These are phyloP conservation scores for Komagataella ulmi DNA, from an alignment of 805 yeast genomes.

Conservation along the genomic window DNA sequence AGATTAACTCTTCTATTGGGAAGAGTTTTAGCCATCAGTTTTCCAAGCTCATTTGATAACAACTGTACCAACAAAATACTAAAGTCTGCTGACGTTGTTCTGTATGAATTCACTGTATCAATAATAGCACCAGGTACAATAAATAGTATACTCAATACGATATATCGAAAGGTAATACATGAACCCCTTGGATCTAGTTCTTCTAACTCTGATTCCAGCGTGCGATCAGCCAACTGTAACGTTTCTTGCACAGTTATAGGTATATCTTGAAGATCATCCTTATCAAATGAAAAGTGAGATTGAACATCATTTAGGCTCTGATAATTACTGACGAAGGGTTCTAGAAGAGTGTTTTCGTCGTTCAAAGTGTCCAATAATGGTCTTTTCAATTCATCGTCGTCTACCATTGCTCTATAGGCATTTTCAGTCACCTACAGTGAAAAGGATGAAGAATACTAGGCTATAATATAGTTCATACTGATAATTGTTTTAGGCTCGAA, in stretches of 20 bases:
- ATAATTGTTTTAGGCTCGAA: background rate
- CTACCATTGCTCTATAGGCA: background rate
- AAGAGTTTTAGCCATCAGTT: constrained; percentile 26
- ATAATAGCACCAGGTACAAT: constrained; percentile 26
- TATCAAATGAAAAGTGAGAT: constrained; percentile 29
- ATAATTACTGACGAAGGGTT: constrained; percentile 58
- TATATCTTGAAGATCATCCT: background rate
- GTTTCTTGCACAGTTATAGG: background rate
- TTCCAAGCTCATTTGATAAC: constrained; percentile 31
- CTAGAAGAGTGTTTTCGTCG: background rate
- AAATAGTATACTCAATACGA: constrained; percentile 19
- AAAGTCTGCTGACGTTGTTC: constrained; percentile 28
- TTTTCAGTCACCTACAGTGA: background rate
- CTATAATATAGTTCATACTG: background rate
- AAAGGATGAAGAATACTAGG: background rate
- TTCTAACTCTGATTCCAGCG: background rate
- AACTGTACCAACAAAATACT: constrained; percentile 40
- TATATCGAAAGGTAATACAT: constrained; percentile 21
- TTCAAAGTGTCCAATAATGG: background rate
- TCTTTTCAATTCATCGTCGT: background rate
- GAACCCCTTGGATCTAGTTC: constrained; percentile 12
- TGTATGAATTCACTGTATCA: constrained; percentile 21
- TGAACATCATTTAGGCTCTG: constrained; percentile 47
- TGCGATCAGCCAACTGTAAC: background rate
- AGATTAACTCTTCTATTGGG: constrained; percentile 18